Percentiles rank a stretch among this genome's conserved stretches.
Conservation (phyloP, 2,329 filamentous ascomycete species). For the Alternaria triticimaculans region DNA sequence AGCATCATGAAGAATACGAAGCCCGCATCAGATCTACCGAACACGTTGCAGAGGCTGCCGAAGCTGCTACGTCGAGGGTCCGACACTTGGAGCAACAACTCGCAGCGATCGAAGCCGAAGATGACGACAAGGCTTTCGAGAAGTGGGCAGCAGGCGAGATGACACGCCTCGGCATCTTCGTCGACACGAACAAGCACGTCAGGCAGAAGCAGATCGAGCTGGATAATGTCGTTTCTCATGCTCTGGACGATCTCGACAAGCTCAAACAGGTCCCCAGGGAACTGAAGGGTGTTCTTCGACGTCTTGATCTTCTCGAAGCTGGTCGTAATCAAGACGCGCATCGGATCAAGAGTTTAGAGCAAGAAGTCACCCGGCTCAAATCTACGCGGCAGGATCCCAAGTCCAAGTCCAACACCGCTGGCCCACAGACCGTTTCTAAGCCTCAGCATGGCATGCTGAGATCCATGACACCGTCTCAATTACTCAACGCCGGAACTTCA, state of each 20-base stretch:
- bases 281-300: conserved; percentile 8
- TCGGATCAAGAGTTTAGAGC: conserved; percentile 15
- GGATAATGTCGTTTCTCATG: conserved; percentile 12
- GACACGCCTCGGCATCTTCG: conserved; percentile 15
- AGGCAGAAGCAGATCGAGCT: conserved; percentile 26
- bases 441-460: not conserved
- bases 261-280: conserved; percentile 1
- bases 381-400: not conserved
- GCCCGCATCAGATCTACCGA: conserved; percentile 31
- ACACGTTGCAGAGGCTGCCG: conserved; percentile 19
- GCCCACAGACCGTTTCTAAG: not conserved
- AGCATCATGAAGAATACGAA: conserved; percentile 24
- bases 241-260: conserved; percentile 16
- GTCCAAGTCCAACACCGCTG: not conserved
- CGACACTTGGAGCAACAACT: conserved; percentile 28
- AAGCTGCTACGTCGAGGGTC: conserved; percentile 19
- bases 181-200: conserved; percentile 24
- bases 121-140: conserved; percentile 27
- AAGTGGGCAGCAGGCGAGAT: conserved; percentile 25
- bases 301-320: conserved; percentile 22
- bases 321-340: conserved; percentile 10
- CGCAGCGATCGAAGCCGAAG: conserved; percentile 31
- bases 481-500: not conserved
- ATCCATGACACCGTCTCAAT: not conserved
- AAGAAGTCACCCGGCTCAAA: conserved; percentile 12